Evolutionary conservation across 306 rosid genomes (phyloP), one percentile per base, ranked within the genome.

Genomic region (Rubus parviflorus): DNA sequence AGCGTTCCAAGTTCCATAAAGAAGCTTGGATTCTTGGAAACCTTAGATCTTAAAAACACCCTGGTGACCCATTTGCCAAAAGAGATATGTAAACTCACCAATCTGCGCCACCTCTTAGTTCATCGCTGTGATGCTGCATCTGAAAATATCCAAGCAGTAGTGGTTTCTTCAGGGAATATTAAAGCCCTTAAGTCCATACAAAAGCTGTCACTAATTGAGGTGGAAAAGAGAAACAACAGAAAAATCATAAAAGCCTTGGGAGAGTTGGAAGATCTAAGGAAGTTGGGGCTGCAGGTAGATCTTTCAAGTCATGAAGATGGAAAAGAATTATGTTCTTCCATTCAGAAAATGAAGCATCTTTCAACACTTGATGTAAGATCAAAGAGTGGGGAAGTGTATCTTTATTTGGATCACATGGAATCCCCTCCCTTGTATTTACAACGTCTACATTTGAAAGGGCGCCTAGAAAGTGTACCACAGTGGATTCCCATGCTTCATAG

Each of bases 21-120:
- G 42, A 58, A 58, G 22, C 77, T 73, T 42, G 41, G 7, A 4
- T 8, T 41, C 5, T 8, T 76, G 53, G 80, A 76, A 76, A 66
- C 73, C 22, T 52, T 76, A 8, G 80, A 76, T 76, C 74, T 76
- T 12, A 76, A 22, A 25, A 40, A n/a, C 4, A 76, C 80, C 5
- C 22, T 0, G 14, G 66, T 76, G 53, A 66, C 25, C 7, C 0
- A 12, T 11, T 54, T 76, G 13, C 80, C 67, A 52, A 6, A 66
- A 53, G 10, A 15, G 19, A 54, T 68, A 4, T 15, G 4, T 30
- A 5, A 54, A 37, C 75, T 77, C 14, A 19, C 19, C 17, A 52
- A 25, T 3, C 2, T 77, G 67, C 56, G 69, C 25, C 81, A 77
- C 22, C 81, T 77, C 42, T 40, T 77, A n/a, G 81, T 77, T 12